These are phyloP conservation scores for Xylariales sp. DNA, from an alignment of 2,329 filamentous ascomycete species.

Conservation along the genomic window DNA sequence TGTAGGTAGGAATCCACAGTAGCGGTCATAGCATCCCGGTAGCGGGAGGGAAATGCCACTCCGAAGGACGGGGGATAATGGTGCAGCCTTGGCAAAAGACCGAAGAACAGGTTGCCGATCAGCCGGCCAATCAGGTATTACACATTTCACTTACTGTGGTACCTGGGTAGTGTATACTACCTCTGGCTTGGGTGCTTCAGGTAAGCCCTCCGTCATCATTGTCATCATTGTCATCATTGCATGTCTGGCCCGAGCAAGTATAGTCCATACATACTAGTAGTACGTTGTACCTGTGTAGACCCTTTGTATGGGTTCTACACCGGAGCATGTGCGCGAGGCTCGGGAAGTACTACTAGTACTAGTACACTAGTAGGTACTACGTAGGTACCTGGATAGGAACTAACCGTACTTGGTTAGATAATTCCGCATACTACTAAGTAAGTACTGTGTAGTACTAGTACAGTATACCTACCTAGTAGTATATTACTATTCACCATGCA, in stretches of 20 bases:
- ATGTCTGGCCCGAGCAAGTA: too few relatives aligned
- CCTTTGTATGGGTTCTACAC: too few relatives aligned
- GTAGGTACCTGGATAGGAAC: not conserved
- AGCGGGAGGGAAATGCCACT: constrained; percentile 28
- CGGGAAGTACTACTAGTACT: too few relatives aligned
- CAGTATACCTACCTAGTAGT: too few relatives aligned
- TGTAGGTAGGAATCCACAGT: constrained; percentile 12
- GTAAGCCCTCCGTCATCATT: too few relatives aligned
- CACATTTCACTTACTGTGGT: constrained; percentile 26
- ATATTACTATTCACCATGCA: too few relatives aligned
- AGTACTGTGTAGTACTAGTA: too few relatives aligned
- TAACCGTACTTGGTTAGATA: constrained; percentile 18
- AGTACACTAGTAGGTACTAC: too few relatives aligned
- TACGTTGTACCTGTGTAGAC: too few relatives aligned
- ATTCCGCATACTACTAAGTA: not conserved
- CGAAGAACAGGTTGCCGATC: constrained; percentile 39
- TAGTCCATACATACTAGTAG: too few relatives aligned
- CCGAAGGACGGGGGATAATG: constrained; percentile 37
- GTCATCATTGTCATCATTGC: too few relatives aligned
- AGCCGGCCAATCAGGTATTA: constrained; percentile 42
- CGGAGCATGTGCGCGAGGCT: not conserved
- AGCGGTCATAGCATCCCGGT: constrained; percentile 35
- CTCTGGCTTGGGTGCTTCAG: constrained; percentile 12
- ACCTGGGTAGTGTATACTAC: too few relatives aligned
- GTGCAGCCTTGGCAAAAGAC: constrained; percentile 42